Evolutionary conservation across 2,329 filamentous ascomycete genomes (phyloP), one percentile per base, ranked within the genome.

Genomic region (Diplodia scrobiculata): DNA sequence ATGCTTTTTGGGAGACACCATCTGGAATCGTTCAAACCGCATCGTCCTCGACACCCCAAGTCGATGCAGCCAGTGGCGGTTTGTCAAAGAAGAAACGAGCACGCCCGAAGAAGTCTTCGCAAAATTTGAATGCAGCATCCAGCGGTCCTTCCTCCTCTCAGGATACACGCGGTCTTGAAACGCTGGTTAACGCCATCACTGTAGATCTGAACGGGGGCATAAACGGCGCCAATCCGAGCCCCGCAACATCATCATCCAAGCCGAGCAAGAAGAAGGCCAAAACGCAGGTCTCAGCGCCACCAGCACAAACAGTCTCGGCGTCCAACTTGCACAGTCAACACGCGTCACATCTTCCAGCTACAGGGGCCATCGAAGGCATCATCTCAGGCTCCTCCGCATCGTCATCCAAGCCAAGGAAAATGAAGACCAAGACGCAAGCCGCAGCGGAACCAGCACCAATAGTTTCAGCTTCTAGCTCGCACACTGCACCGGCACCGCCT

Each of bases 71-170:
- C 11, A 62, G 6, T 10, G 27, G 11, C 6, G n/a, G 9, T 4
- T 10, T 13, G 2, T 45, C 45, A 10, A 59, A 41, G 25, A 65
- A 50, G 10, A 65, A 41, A 38, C 41, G 63, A 17, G 32, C 14
- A 51, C 34, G 48, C 48, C 17, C 29, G 25, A 65, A 65, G 14
- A 54, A 54, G 13, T 17, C 41, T 4, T 25, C 29, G 4, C 34
- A 34, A 14, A 9, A 9, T 5, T 4, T 25, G 5, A 36, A 34
- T 17, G 11, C 29, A 27, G 25, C 14, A 14, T 27, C 54, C 17
- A 45, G 38, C n/a, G 53, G 45, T 41, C 45, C 47, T 29, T 21
- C 54, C 36, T 58, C 64, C 45, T 47, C 25, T 3, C 64, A 7
- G 25, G 21, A 51, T 14, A 59, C 32, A n/a, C 53, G 25, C 5